A percentile compares a stretch with the other conserved stretches of the same genome.
These are phyloP conservation scores for Dendrobium nobile DNA, from an alignment of 106 monocot genomes.

Conservation along the genomic window DNA sequence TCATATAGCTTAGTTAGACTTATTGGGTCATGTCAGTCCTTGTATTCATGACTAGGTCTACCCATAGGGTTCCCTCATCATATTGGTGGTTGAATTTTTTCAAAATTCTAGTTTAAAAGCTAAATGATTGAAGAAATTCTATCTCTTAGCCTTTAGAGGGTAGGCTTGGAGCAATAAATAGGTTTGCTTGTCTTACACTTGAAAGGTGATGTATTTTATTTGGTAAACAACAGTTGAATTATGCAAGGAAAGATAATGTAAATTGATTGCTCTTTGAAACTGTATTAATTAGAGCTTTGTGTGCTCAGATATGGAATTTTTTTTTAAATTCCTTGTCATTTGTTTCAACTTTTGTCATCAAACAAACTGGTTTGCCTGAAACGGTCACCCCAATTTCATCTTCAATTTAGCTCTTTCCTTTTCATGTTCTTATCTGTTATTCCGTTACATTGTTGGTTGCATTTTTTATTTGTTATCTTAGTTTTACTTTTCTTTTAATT, in stretches of 20 bases:
- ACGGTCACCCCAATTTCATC: not conserved
- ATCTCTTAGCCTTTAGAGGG: not conserved
- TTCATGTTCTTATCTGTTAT: not conserved
- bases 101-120: not conserved
- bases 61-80: not conserved
- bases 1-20: not conserved
- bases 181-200: not conserved
- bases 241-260: not conserved
- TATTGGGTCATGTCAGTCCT: not conserved
- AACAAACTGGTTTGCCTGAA: not conserved
- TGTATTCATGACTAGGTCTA: not conserved
- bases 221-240: not conserved
- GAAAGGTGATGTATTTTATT: not conserved
- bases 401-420: not conserved
- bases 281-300: not conserved
- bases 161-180: not conserved
- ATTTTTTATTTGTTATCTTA: not conserved
- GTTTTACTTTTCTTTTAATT: not conserved
- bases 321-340: not conserved
- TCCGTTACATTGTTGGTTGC: not conserved
- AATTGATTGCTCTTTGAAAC: not conserved
- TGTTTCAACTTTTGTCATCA: not conserved
- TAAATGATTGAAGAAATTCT: not conserved
- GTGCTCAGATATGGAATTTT: not conserved
- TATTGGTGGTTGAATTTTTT: not conserved